Conservation (phyloP, 2,329 filamentous ascomycete genomes). For the Hansfordia pulvinata region DNA sequence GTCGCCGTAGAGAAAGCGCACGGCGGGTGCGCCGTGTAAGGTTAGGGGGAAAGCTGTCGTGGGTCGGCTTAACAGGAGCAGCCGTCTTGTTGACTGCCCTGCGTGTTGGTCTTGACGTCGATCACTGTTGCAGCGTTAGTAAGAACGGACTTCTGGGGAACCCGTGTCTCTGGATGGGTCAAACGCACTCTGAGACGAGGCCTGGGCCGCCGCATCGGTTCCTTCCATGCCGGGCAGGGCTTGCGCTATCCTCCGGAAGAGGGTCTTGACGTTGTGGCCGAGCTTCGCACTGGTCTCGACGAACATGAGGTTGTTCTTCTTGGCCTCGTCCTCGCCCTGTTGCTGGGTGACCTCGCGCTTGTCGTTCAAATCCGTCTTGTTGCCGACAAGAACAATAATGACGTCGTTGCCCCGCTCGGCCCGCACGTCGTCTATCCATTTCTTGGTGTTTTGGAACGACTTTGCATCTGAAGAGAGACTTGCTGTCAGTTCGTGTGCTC, state of each 20-base stretch:
- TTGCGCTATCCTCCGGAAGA: constrained; percentile 97
- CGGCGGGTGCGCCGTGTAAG: no score
- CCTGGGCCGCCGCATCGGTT: constrained; percentile 62
- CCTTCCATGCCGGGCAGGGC: constrained; percentile 96
- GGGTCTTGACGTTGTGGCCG: constrained; percentile 92
- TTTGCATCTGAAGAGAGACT: constrained; percentile 52
- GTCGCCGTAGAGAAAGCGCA: no score
- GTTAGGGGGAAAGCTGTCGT: no score
- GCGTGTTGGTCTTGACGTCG: constrained; percentile 74
- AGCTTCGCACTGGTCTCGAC: constrained; percentile 98
- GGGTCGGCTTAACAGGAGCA: constrained; percentile 45
- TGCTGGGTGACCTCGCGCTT: constrained; percentile 94
- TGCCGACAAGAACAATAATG: constrained; percentile 95
- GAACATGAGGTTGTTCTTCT: constrained; percentile 97
- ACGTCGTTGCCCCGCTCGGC: constrained; percentile 96
- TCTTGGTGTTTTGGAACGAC: constrained; percentile 95
- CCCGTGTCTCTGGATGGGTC: no score
- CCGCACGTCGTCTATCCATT: constrained; percentile 98
- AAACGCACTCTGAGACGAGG: constrained; percentile 63
- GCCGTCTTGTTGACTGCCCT: constrained; percentile 56
- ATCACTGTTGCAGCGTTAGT: constrained; percentile 51
- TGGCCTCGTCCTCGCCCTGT: constrained; percentile 95
- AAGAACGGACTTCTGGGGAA: constrained; percentile 1
- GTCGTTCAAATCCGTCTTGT: constrained; percentile 98
- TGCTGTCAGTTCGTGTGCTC: constrained; percentile 8